Evolutionary conservation across 805 yeast species (phyloP), one percentile per base, ranked within the genome.

Genomic region (Blastobotrys attinorum): DNA sequence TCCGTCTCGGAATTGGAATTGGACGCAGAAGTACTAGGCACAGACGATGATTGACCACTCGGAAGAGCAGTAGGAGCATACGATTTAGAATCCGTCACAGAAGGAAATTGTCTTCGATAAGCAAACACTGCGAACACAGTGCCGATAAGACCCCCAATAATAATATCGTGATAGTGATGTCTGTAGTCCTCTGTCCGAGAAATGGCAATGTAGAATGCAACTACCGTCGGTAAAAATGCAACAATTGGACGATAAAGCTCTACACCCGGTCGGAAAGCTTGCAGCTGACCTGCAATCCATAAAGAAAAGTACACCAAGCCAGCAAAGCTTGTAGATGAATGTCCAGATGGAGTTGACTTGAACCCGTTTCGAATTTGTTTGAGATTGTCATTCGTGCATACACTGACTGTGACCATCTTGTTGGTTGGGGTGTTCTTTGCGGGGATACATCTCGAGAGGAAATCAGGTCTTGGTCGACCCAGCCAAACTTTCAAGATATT

Each of bases 401-500:
- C 64, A 16, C 55, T 65, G 18, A 54, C 46, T 5, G 56, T 44
- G 13, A 63, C 61, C 22, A 57, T 55, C 16, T 36, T 51, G 45
- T 58, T 53, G 8, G 65, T 52, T 1, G 88, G 81, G 0, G 89
- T 72, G 40, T 67, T 79, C 1, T 63, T 47, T 10, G 64, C 66
- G 3, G 96, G 96, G 17, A 71, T 58, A 61, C 97, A 90, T 53
- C 97, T 73, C 4, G 88, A 85, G 42, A 90, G 63, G 59, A 89
- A 85, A 63, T 90, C 98, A 0, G 98, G 98, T 47, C 98, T 71
- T 48, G 82, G 85, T 58, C 96, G 75, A 3, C 96, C 97, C 44
- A 90, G 76, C 77, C 84, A 78, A 57, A 82, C 79, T 65, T 90
- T 90, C 47, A 86, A 59, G 13, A 80, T 66, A 56, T 86, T 86